phyloP scores from a whole-genome alignment of 2,329 filamentous ascomycete species.

The Penicillium sp. region DNA sequence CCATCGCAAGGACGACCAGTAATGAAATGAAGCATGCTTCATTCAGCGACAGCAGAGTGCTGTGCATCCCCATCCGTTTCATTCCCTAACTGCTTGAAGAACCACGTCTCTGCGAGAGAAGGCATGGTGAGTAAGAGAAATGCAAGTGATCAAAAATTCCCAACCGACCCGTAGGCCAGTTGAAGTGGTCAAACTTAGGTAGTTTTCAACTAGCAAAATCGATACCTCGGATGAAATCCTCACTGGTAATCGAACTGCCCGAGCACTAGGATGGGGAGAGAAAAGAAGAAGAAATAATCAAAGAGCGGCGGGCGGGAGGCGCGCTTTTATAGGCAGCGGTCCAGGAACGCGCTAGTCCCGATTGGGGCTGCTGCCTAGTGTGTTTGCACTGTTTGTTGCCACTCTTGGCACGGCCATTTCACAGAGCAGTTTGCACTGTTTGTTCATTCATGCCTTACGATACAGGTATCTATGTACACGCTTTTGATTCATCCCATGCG shows the following conservation, averaged over 20 bases:
- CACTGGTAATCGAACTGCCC: conserved; percentile 80
- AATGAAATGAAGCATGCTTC: conserved; percentile 37
- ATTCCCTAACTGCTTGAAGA: not conserved
- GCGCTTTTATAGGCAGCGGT: conserved; percentile 22
- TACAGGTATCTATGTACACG: not conserved
- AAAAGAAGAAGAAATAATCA: conserved; percentile 30
- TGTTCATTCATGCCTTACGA: not conserved
- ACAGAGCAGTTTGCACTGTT: too few species aligned
- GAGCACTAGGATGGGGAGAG: conserved; percentile 44
- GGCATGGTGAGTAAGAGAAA: conserved; percentile 2
- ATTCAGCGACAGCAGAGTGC: conserved; percentile 11
- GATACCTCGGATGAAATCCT: conserved; percentile 80
- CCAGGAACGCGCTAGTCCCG: not conserved
- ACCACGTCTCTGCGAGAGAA: not conserved
- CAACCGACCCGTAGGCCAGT: conserved; percentile 64
- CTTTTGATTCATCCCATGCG: too few species aligned
- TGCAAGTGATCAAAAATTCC: conserved; percentile 70
- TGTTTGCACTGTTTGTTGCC: conserved; percentile 11
- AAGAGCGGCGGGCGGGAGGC: conserved; percentile 14
- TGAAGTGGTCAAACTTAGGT: conserved; percentile 71
- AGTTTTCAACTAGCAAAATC: conserved; percentile 92
- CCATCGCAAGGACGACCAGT: conserved; percentile 32
- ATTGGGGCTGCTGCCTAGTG: not conserved
- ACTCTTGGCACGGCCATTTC: not conserved
- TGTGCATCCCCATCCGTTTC: not conserved